Percentiles rank a stretch among this genome's conserved stretches.
phyloP scores from a whole-genome alignment of 495 filamentous ascomycete genomes.

The Glarea lozoyensis region DNA sequence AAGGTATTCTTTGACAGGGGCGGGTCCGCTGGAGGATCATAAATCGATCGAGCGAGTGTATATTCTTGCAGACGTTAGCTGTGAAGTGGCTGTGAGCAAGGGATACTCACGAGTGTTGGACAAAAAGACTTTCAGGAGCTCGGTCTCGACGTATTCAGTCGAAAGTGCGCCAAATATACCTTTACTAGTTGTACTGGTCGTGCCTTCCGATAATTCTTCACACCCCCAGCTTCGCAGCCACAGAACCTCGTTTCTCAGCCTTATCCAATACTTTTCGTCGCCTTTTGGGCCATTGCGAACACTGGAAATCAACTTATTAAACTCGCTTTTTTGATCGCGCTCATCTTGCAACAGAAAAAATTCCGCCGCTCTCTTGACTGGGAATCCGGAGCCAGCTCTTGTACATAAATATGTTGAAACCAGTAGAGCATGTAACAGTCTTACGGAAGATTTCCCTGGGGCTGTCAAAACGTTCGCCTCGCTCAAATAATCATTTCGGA shows the following conservation, averaged over 20 bases:
- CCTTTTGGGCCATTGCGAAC: conserved; percentile 33
- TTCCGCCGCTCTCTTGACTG: conserved; percentile 50
- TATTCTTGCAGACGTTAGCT: conserved; percentile 48
- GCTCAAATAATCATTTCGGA: conserved; percentile 48
- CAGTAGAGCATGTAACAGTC: conserved; percentile 58
- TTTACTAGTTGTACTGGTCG: conserved; percentile 26
- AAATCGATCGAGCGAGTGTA: conserved; percentile 58
- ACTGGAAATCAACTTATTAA: conserved; percentile 51
- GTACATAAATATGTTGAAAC: conserved; percentile 59
- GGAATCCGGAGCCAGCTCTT: conserved; percentile 48
- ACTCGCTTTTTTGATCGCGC: conserved; percentile 56
- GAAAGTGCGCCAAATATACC: conserved; percentile 68
- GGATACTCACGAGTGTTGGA: conserved; percentile 51
- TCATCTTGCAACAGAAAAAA: conserved; percentile 47
- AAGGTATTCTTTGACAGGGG: conserved; percentile 45
- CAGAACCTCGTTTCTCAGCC: conserved; percentile 55
- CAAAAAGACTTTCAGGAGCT: conserved; percentile 66
- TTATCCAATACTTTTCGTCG: conserved; percentile 60
- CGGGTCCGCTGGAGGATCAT: conserved; percentile 43
- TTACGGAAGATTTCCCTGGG: conserved; percentile 49
- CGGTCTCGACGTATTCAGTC: conserved; percentile 55
- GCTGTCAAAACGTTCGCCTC: conserved; percentile 58
- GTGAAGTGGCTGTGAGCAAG: neutral
- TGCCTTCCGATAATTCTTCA: conserved; percentile 26
- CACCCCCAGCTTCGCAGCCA: conserved; percentile 79